phyloP scores from a whole-genome alignment of 768 basidiomycete genomes.

The Pholiota molesta region DNA sequence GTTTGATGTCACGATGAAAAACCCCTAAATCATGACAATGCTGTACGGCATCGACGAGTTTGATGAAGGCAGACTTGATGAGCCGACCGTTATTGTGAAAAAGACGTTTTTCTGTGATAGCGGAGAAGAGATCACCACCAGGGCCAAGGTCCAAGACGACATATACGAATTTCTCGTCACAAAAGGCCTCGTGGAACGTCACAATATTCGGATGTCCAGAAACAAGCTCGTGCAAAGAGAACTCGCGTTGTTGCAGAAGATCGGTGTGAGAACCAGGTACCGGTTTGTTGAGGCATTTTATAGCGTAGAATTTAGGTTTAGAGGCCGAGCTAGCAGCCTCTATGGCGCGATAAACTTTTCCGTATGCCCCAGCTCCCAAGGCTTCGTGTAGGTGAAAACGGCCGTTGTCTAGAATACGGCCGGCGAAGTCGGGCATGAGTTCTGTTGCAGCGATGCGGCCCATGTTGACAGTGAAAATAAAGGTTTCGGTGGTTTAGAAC shows the following conservation, averaged over 20 bases:
- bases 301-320: slow-evolving; percentile 53
- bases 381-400: slow-evolving; percentile 60
- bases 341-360: slow-evolving; percentile 75
- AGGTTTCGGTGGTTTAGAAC: slow-evolving; percentile 10
- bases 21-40: slow-evolving; percentile 73
- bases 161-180: slow-evolving; percentile 64
- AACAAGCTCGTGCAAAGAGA: slow-evolving; percentile 56
- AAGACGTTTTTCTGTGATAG: slow-evolving; percentile 58
- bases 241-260: slow-evolving; percentile 69
- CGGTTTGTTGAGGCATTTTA: slow-evolving; percentile 75
- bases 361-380: slow-evolving; percentile 76
- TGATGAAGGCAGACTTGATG: slow-evolving; percentile 71
- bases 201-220: slow-evolving; percentile 66
- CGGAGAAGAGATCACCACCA: slow-evolving; percentile 71
- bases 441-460: slow-evolving; percentile 42
- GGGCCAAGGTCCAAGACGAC: slow-evolving; percentile 61
- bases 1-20: slow-evolving; percentile 88
- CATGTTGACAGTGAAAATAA: slow-evolving; percentile 35
- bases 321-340: slow-evolving; percentile 44
- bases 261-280: slow-evolving; percentile 56
- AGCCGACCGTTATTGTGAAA: slow-evolving; percentile 63
- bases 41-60: slow-evolving; percentile 79
- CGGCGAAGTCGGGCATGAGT: slow-evolving; percentile 53
- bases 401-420: slow-evolving; percentile 55
- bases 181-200: slow-evolving; percentile 64